These are phyloP conservation scores for Aspergillus phoenicis DNA, from an alignment of 2,329 filamentous ascomycete genomes.

Conservation along the genomic window DNA sequence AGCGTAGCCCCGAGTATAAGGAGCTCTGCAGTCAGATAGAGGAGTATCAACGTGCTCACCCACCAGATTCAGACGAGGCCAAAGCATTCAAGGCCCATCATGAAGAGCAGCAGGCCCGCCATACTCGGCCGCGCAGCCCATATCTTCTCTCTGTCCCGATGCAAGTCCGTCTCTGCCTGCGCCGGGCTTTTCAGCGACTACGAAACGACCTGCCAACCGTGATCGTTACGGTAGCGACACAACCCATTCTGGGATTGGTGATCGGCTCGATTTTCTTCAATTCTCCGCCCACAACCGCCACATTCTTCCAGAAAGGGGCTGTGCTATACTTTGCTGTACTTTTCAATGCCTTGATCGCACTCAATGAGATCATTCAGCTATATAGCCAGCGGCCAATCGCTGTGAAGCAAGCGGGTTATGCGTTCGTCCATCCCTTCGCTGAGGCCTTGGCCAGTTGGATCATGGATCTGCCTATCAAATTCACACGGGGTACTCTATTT, in stretches of 20 bases:
- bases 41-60: constrained; percentile 34
- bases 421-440: constrained; percentile 19
- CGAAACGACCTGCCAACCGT: constrained; percentile 17
- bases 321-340: constrained; percentile 80
- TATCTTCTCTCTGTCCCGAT: constrained; percentile 18
- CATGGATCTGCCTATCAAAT: constrained; percentile 15
- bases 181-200: constrained; percentile 18
- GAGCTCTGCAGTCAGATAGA: constrained; percentile 36
- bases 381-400: constrained; percentile 18
- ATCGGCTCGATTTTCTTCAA: constrained; percentile 20
- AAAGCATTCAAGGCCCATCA: constrained; percentile 13
- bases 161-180: constrained; percentile 16
- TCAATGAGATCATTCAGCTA: constrained; percentile 55
- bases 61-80: constrained; percentile 17
- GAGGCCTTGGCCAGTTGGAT: constrained; percentile 18
- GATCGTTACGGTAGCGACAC: constrained; percentile 9
- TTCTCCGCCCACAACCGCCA: constrained; percentile 8
- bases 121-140: constrained; percentile 10
- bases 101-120: constrained; percentile 11
- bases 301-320: constrained; percentile 19
- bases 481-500: constrained; percentile 10
- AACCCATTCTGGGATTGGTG: constrained; percentile 16
- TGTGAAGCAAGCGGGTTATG: constrained; percentile 18
- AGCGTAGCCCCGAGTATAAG: constrained; percentile 31
- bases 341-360: constrained; percentile 78